phyloP scores from a whole-genome alignment of 768 basidiomycete species.

The Gautieria morchelliformis region DNA sequence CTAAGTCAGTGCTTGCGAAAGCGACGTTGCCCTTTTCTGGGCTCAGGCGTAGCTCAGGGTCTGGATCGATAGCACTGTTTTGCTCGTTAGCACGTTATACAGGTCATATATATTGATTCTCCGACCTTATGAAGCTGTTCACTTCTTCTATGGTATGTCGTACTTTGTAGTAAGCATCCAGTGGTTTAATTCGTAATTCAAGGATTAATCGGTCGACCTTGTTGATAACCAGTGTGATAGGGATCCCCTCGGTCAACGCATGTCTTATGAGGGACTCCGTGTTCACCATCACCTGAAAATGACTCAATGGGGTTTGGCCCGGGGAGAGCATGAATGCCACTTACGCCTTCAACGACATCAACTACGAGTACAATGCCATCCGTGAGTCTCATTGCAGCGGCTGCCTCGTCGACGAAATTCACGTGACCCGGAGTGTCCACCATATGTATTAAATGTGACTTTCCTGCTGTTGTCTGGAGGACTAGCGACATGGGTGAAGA shows the following conservation, averaged over 20 bases:
- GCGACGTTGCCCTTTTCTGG: conserved; percentile 96
- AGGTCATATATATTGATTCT: not conserved
- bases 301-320: not conserved
- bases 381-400: conserved; percentile 71
- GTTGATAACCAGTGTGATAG: conserved; percentile 90
- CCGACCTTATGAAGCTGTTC: conserved; percentile 88
- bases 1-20: conserved; percentile 95
- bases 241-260: conserved; percentile 79
- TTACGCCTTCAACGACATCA: conserved; percentile 95
- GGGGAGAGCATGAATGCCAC: conserved; percentile 18
- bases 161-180: conserved; percentile 98
- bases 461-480: conserved; percentile 73
- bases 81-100: not conserved
- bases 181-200: conserved; percentile 89
- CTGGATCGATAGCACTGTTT: conserved; percentile 69
- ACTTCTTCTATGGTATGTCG: conserved; percentile 99
- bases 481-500: conserved; percentile 95
- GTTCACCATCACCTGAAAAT: conserved; percentile 75
- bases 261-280: conserved; percentile 84
- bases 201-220: conserved; percentile 97
- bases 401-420: conserved; percentile 98
- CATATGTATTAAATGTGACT: conserved; percentile 87
- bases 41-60: conserved; percentile 79
- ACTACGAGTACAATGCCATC: conserved; percentile 93
- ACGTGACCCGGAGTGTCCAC: conserved; percentile 98